Evolutionary conservation across 1,284 basidiomycete genomes (phyloP).

Genomic region (Cryptococcus sp.): DNA sequence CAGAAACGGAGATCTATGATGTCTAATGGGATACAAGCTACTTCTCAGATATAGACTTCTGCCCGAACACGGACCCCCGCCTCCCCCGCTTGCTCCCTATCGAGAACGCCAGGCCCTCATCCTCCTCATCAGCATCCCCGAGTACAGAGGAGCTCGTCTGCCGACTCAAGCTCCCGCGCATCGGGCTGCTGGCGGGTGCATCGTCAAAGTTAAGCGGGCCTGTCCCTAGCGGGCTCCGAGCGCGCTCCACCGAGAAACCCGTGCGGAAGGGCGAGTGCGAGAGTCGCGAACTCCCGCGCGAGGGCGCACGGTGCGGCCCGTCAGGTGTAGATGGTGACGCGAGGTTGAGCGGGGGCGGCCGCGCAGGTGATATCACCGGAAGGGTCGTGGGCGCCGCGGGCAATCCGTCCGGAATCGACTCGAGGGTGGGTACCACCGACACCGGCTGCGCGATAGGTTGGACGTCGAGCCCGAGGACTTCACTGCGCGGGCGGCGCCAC

Average conservation of each 20-base stretch:
- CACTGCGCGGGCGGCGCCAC: conserved; percentile 11
- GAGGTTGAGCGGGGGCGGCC: background rate
- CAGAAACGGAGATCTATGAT: background rate
- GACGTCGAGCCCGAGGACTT: conserved; percentile 13
- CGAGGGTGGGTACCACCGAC: conserved; percentile 13
- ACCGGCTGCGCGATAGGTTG: conserved; percentile 9
- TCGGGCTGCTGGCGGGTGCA: background rate
- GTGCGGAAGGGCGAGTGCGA: conserved; percentile 12
- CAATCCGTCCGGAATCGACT: conserved; percentile 21
- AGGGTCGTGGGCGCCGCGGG: background rate
- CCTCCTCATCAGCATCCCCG: conserved; percentile 25
- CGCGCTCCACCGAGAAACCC: conserved; percentile 8
- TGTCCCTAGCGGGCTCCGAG: conserved; percentile 9
- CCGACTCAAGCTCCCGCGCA: conserved; percentile 7
- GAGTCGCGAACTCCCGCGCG: background rate
- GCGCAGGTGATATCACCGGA: background rate
- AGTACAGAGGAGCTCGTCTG: conserved; percentile 11
- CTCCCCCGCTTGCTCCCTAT: conserved; percentile 20
- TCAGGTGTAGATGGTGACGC: background rate
- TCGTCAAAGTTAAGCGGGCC: conserved; percentile 1
- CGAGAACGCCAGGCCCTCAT: conserved; percentile 34
- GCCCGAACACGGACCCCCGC: conserved; percentile 20
- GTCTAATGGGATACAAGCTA: no score
- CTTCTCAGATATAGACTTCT: background rate
- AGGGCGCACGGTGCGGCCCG: background rate